Base-by-base conservation (phyloP, 2,329 filamentous ascomycete genomes). In the Raffaelea albimanens region DNA sequence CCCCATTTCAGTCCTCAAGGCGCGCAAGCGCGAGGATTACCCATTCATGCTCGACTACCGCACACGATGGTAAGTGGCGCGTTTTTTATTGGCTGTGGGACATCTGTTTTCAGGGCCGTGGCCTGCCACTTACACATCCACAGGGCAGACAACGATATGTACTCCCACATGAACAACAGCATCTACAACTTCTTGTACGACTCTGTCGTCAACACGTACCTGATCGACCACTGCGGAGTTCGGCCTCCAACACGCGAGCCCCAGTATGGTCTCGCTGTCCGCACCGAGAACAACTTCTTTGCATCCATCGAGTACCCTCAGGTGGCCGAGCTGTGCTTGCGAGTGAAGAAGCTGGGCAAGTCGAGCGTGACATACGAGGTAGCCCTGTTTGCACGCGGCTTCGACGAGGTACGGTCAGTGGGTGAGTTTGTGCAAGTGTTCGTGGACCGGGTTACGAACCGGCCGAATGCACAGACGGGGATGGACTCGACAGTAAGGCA, bases 121-220 rank as follows among this genome's bases (percentile, higher is more conserved):
- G 25, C 13, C 29, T 16, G 13, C 36, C 14, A 1, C 21, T 13
- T 18, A 4, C 16, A 22, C 40, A 41, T 23, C 9, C 3, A 1
- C 52, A 90, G 87, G 87, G 82, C 80, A 63, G 89, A 95, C 66
- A 95, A 95, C 61, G 89, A 95, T 68, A 93, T 94, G 86, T 95
- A 93, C 65, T 76, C 87, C 51, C 91, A 97, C 62, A 80, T 95
- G 73, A 95, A 95, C 68, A 95, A 95, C 61, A 85, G 82, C 38
- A 75, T 93, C 46, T 95, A 95, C 66, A 86, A 86, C 58, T 83
- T 85, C 52, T 74, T 94, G 75, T 82, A 95, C 63, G 91, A 97
- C 68, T 90, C 87, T 1, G 79, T 95, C 50, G 81, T 95, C 61
- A 97, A 96, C 65, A 76, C 83, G 43, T 97, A 93, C 63, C 77